These are phyloP conservation scores for Carex littledalei DNA, from an alignment of 176 grass and related monocot genomes.

Conservation along the genomic window DNA sequence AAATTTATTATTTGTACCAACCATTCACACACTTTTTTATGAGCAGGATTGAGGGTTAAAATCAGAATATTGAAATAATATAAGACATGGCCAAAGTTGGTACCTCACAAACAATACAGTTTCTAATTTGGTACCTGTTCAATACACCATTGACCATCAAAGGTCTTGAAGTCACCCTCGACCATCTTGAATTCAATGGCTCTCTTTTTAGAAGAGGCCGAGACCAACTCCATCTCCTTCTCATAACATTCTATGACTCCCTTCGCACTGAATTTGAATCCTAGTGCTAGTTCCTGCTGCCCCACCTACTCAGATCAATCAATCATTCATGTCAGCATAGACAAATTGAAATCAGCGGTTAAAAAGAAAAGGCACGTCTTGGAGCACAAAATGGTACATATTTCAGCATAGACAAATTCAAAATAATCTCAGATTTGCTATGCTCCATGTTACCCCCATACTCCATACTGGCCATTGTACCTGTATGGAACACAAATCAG, in stretches of 20 bases:
- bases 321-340: background rate
- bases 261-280: conserved; percentile 78
- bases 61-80: background rate
- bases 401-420: background rate
- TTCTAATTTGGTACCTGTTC: conserved; percentile 37
- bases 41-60: background rate
- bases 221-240: conserved; percentile 41
- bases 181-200: conserved; percentile 84
- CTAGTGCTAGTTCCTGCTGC: conserved; percentile 68
- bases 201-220: conserved; percentile 30
- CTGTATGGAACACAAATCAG: background rate
- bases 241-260: conserved; percentile 86
- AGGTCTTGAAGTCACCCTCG: conserved; percentile 77
- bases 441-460: background rate
- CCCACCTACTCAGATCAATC: conserved; percentile 37
- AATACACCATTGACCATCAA: conserved; percentile 76
- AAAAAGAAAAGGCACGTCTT: background rate
- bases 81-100: background rate
- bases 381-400: background rate
- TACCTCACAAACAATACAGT: background rate
- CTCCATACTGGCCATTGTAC: background rate
- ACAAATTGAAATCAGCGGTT: background rate
- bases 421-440: background rate
- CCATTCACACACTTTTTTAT: background rate
- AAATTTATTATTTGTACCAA: background rate